phyloP scores from a whole-genome alignment of 768 basidiomycete species.

The Boletellus sp. region DNA sequence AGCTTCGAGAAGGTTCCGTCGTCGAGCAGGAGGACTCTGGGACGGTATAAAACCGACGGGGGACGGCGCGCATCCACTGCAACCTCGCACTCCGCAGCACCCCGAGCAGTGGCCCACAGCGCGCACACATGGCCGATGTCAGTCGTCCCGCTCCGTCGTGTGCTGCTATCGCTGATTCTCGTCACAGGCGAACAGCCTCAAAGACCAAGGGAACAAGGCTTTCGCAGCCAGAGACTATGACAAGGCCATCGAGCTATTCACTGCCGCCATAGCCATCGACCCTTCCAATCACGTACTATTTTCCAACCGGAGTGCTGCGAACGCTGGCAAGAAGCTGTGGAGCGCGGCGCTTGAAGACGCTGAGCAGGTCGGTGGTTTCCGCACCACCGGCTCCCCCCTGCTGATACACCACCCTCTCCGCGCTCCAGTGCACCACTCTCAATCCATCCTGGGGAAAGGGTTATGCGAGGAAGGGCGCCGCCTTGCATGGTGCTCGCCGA shows the following conservation, averaged over 20 bases:
- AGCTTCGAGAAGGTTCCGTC: constrained; percentile 33
- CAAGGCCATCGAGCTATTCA: constrained; percentile 79
- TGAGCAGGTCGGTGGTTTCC: constrained; percentile 62
- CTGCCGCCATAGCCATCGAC: constrained; percentile 80
- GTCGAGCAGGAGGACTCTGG: constrained; percentile 1
- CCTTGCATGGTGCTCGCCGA: constrained; percentile 75
- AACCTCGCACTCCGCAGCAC: not conserved
- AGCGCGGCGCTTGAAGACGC: constrained; percentile 79
- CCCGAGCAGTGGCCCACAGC: not conserved
- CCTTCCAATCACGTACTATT: constrained; percentile 82
- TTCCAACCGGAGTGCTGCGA: constrained; percentile 90
- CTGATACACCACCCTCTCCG: not conserved
- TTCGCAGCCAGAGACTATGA: constrained; percentile 92
- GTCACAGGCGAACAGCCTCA: constrained; percentile 56
- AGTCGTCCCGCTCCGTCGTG: constrained; percentile 8
- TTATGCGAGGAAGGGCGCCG: constrained; percentile 88
- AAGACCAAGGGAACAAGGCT: constrained; percentile 93
- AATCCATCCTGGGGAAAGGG: constrained; percentile 88
- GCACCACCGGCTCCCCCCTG: not conserved
- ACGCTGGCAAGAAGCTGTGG: constrained; percentile 82
- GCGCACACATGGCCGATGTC: constrained; percentile 34
- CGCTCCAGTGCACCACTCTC: constrained; percentile 65
- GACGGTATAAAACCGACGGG: constrained; percentile 20
- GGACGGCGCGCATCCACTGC: not conserved
- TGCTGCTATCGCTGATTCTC: not conserved